Conservation (phyloP, 257 asterid species). For the Lavandula angustifolia region DNA sequence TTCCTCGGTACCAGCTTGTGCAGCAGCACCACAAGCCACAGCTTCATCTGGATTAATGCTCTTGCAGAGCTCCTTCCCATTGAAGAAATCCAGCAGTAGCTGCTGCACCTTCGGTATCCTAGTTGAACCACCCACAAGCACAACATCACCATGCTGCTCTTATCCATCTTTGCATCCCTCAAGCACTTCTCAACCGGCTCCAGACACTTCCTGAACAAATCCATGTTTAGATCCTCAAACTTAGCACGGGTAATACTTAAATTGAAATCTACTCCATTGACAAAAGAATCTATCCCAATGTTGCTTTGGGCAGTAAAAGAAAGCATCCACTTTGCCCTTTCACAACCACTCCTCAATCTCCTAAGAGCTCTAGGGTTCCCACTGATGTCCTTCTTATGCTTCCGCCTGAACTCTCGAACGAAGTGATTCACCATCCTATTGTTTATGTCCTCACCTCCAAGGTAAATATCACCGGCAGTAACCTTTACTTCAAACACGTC, state of each 20-base stretch:
- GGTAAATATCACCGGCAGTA: conserved; percentile 34
- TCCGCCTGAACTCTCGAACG: conserved; percentile 26
- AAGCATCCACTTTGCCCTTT: conserved; percentile 34
- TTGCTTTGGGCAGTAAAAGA: conserved; percentile 33
- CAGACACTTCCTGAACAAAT: no score
- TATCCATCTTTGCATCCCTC: conserved; percentile 32
- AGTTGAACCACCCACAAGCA: conserved; percentile 36
- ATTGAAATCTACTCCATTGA: no score
- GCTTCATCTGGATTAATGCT: conserved; percentile 38
- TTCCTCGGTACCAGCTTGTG: conserved; percentile 36
- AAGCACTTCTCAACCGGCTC: conserved; percentile 17
- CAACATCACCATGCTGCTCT: conserved; percentile 30
- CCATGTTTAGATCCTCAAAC: no score
- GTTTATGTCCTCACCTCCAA: conserved; percentile 37
- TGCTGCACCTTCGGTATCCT: conserved; percentile 35
- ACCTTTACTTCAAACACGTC: conserved; percentile 28
- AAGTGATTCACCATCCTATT: conserved; percentile 36
- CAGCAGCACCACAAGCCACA: conserved; percentile 36
- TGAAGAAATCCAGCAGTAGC: conserved; percentile 34
- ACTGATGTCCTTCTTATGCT: conserved; percentile 31
- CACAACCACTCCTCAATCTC: conserved; percentile 27
- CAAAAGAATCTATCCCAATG: conserved; percentile 17
- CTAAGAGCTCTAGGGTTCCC: conserved; percentile 35
- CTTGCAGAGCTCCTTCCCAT: conserved; percentile 31
- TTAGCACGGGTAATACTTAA: no score